Evolutionary conservation across 2,329 filamentous ascomycete genomes (phyloP).

Genomic region (Chaetomium strumarium): DNA sequence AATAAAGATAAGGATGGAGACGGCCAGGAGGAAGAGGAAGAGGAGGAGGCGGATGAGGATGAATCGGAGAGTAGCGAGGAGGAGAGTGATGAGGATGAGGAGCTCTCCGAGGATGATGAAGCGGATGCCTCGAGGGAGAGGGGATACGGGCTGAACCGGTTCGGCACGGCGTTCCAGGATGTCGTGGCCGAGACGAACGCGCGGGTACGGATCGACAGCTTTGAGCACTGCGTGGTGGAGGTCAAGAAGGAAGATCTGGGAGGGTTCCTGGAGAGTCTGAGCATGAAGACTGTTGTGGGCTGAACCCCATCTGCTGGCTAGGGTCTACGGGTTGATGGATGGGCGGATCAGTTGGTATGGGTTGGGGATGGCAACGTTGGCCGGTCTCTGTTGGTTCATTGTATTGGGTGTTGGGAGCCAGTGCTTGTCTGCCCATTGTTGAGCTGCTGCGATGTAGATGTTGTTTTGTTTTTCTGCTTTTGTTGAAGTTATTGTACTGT

Average conservation of each 20-base stretch:
- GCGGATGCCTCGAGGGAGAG: constrained; percentile 49
- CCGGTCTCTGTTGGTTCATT: too few relatives aligned
- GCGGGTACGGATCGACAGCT: constrained; percentile 86
- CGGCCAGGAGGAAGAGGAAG: constrained; percentile 42
- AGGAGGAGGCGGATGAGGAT: constrained; percentile 40
- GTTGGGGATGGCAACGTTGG: too few relatives aligned
- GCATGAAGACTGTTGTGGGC: constrained; percentile 79
- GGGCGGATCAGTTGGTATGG: background rate
- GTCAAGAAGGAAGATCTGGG: constrained; percentile 93
- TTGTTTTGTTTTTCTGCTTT: too few relatives aligned
- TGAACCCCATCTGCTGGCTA: constrained; percentile 29
- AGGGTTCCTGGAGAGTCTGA: constrained; percentile 85
- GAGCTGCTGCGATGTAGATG: too few relatives aligned
- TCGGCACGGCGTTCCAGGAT: constrained; percentile 92
- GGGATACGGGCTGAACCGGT: constrained; percentile 76
- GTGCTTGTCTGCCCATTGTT: too few relatives aligned
- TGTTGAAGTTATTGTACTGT: too few relatives aligned
- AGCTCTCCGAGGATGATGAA: constrained; percentile 35
- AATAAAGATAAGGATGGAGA: constrained; percentile 37
- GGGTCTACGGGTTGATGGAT: background rate
- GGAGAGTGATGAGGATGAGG: constrained; percentile 38
- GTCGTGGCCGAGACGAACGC: constrained; percentile 89
- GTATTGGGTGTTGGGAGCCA: too few relatives aligned
- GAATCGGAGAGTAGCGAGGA: constrained; percentile 41
- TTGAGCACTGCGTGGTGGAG: constrained; percentile 95